Percentiles rank a stretch among this genome's conserved stretches.
Conservation (phyloP, 2,329 filamentous ascomycete species). For the Fusarium nurragi region DNA sequence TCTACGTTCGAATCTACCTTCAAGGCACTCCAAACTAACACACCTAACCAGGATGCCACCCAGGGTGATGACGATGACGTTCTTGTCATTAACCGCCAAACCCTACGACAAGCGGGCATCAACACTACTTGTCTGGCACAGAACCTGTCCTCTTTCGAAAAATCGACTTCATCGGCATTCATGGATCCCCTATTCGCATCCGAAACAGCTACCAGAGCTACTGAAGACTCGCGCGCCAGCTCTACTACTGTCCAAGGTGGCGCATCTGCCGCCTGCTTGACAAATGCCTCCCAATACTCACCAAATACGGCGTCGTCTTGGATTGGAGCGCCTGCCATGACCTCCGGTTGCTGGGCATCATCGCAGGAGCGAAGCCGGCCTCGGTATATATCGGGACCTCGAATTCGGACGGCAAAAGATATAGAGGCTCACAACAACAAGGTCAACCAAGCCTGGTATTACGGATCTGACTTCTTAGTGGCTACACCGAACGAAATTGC, state of each 20-base stretch:
- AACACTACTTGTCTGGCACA: conserved; percentile 26
- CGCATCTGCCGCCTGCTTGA: not conserved
- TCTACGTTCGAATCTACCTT: conserved; percentile 54
- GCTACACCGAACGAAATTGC: conserved; percentile 46
- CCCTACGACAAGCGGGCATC: conserved; percentile 38
- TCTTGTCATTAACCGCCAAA: conserved; percentile 36
- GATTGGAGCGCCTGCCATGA: conserved; percentile 8
- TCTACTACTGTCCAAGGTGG: not conserved
- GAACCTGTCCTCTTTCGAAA: conserved; percentile 14
- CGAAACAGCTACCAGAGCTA: not conserved
- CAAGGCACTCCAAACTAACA: conserved; percentile 47
- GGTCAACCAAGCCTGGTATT: conserved; percentile 53
- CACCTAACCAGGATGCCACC: conserved; percentile 32
- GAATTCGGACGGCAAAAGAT: conserved; percentile 37
- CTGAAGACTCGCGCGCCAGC: conserved; percentile 3
- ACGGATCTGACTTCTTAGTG: conserved; percentile 49
- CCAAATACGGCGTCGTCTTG: conserved; percentile 4
- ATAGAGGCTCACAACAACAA: conserved; percentile 41
- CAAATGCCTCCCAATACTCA: not conserved
- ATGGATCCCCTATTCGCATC: not conserved
- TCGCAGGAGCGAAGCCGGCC: not conserved
- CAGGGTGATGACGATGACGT: conserved; percentile 43
- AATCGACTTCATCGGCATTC: conserved; percentile 1
- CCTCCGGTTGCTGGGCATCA: conserved; percentile 11
- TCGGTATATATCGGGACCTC: conserved; percentile 31